Evolutionary conservation across 768 basidiomycete species (phyloP).

Genomic region (Sarcodon sp.): DNA sequence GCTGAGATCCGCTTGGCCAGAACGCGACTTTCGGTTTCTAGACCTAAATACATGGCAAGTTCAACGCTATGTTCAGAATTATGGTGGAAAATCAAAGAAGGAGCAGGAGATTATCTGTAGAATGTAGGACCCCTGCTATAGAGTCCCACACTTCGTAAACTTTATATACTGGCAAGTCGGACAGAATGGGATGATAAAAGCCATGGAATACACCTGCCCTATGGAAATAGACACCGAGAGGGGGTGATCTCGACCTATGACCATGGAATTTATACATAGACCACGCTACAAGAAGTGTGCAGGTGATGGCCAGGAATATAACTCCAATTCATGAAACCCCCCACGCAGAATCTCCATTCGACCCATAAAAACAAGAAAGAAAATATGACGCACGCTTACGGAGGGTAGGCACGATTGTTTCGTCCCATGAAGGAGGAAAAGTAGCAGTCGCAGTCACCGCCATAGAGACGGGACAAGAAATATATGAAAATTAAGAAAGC

Average conservation of each 20-base stretch:
- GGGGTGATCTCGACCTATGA: too few species aligned
- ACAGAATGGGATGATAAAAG: too few species aligned
- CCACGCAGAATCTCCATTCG: too few species aligned
- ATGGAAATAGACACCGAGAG: too few species aligned
- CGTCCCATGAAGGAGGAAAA: conserved; percentile 57
- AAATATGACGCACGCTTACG: conserved; percentile 50
- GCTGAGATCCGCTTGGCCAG: conserved; percentile 68
- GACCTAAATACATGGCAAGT: conserved; percentile 29
- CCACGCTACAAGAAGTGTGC: too few species aligned
- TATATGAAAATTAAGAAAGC: neutral
- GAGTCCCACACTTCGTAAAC: too few species aligned
- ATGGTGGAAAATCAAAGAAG: conserved; percentile 4
- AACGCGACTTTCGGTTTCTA: conserved; percentile 71
- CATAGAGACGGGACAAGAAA: conserved; percentile 14
- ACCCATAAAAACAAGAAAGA: neutral
- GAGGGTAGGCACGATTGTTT: conserved; percentile 69
- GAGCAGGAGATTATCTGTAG: conserved; percentile 1
- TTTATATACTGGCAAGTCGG: too few species aligned
- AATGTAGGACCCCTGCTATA: too few species aligned
- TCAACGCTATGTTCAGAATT: neutral
- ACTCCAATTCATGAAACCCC: too few species aligned
- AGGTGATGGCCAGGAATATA: too few species aligned
- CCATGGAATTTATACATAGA: too few species aligned
- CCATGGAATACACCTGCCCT: too few species aligned
- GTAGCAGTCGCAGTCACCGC: conserved; percentile 26